These are phyloP conservation scores for Populus trichocarpa DNA, from an alignment of 441 rosid species.

Conservation along the genomic window DNA sequence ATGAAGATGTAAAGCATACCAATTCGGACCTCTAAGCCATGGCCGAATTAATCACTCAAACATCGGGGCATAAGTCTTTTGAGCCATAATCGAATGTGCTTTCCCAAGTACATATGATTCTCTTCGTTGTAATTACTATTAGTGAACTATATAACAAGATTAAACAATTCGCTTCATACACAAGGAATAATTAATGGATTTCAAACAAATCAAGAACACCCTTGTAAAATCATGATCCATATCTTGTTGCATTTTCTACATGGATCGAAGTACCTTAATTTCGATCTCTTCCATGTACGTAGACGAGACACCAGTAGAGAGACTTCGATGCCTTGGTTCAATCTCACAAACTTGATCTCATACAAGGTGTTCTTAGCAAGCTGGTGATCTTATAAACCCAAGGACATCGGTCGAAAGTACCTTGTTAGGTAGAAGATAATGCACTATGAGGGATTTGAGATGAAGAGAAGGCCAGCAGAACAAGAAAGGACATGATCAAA, in stretches of 20 bases:
- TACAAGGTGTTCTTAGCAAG: background rate
- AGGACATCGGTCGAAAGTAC: background rate
- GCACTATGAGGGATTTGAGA: background rate
- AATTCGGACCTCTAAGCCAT: background rate
- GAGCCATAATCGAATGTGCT: background rate
- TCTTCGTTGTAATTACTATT: background rate
- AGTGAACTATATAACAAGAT: background rate
- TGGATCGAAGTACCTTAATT: background rate
- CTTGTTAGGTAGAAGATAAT: background rate
- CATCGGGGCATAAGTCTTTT: background rate
- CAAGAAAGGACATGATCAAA: conserved; percentile 21
- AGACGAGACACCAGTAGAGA: background rate
- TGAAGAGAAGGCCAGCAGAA: conserved; percentile 13
- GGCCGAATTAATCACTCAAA: background rate
- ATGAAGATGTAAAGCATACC: background rate
- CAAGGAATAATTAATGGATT: background rate
- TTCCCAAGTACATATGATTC: background rate
- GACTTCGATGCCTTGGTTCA: background rate
- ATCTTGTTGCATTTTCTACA: too few species aligned
- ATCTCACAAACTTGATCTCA: background rate
- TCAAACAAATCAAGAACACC: too few species aligned
- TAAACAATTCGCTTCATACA: background rate
- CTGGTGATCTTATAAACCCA: background rate
- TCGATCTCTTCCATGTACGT: background rate
- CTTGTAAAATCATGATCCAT: too few species aligned